phyloP scores from a whole-genome alignment of 202 grass and related monocot species.

The Zoysia matrella region DNA sequence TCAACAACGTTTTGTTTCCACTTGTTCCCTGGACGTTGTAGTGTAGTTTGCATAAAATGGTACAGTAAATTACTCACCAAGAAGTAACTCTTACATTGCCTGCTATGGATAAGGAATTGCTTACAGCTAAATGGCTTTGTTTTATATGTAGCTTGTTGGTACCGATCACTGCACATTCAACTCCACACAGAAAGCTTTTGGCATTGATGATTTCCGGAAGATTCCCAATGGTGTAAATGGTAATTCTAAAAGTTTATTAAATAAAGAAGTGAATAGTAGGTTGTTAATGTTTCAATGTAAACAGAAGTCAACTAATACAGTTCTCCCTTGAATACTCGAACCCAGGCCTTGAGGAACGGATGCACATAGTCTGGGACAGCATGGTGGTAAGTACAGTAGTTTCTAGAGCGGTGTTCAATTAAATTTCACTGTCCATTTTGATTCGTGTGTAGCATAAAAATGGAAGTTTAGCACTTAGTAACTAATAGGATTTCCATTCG shows the following conservation, averaged over 20 bases:
- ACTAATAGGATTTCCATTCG: conserved; percentile 17
- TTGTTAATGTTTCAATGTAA: not conserved
- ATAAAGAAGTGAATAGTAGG: not conserved
- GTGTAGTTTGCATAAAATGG: not conserved
- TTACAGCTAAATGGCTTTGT: not conserved
- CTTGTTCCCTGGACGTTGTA: conserved; percentile 5
- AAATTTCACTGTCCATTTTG: not conserved
- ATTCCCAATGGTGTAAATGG: conserved; percentile 98
- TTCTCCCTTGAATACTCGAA: conserved; percentile 32
- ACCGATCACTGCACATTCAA: conserved; percentile 98
- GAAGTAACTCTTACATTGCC: conserved; percentile 9
- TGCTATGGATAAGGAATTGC: not conserved
- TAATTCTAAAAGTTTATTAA: conserved; percentile 32
- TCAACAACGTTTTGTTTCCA: not conserved
- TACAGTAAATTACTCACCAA: not conserved
- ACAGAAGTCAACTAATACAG: conserved; percentile 20
- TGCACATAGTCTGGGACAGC: conserved; percentile 93
- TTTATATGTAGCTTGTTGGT: conserved; percentile 80
- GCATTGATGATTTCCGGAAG: conserved; percentile 88
- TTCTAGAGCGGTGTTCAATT: not conserved
- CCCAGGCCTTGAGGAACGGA: conserved; percentile 88
- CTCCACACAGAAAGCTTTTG: conserved; percentile 95
- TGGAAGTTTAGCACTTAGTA: not conserved
- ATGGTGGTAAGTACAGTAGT: conserved; percentile 86
- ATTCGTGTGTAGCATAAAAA: not conserved